A percentile compares a stretch with the other conserved stretches of the same genome.
phyloP scores from a whole-genome alignment of 768 basidiomycete genomes.

The Suillus alpinus region DNA sequence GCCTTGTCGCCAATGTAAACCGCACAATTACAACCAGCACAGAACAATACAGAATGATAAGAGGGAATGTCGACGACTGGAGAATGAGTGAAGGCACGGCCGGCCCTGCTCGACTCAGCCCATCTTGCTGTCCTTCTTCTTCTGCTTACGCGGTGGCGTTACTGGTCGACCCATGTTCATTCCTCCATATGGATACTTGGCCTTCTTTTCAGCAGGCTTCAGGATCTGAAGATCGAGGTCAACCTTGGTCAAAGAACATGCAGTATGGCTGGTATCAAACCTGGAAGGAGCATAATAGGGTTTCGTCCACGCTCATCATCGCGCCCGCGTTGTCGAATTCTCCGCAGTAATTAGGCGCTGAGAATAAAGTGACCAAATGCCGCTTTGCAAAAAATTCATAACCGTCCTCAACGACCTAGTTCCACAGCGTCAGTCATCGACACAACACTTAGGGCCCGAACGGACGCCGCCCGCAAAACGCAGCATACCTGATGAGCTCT shows the following conservation, averaged over 20 bases:
- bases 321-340: constrained; percentile 99
- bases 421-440: constrained; percentile 3
- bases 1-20: constrained; percentile 4
- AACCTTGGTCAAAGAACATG: not conserved
- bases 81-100: constrained; percentile 26
- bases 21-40: constrained; percentile 8
- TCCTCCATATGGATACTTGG: constrained; percentile 86
- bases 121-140: constrained; percentile 87
- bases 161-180: constrained; percentile 86
- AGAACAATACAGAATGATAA: constrained; percentile 23
- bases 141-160: constrained; percentile 95
- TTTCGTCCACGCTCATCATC: constrained; percentile 99
- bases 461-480: constrained; percentile 4
- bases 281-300: constrained; percentile 96
- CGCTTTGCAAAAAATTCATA: constrained; percentile 99
- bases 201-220: constrained; percentile 99
- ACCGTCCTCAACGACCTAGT: constrained; percentile 94
- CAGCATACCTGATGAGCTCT: constrained; percentile 89
- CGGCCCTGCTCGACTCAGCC: constrained; percentile 31
- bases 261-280: constrained; percentile 41
- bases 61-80: constrained; percentile 28
- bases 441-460: constrained; percentile 6
- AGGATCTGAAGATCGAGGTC: constrained; percentile 62
- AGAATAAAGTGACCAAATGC: constrained; percentile 94
- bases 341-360: constrained; percentile 92